phyloP scores from a whole-genome alignment of 2,329 filamentous ascomycete species.

The Xylogone sp. region DNA sequence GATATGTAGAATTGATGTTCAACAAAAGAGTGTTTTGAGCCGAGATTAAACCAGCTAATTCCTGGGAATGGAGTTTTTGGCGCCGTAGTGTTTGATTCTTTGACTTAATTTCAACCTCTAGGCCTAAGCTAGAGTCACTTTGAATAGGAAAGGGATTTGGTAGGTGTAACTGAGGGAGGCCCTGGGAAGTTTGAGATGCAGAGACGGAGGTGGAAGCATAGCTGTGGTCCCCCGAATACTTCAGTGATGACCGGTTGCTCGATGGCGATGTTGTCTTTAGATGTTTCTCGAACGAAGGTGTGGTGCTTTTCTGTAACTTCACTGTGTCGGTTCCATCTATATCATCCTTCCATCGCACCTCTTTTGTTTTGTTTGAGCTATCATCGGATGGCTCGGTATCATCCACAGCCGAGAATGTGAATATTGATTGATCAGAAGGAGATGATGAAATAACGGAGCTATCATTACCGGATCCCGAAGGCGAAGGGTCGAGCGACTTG shows the following conservation, averaged over 20 bases:
- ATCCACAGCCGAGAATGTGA: slow-evolving; percentile 11
- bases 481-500: slow-evolving; percentile 7
- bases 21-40: background rate
- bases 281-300: background rate
- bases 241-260: too few species aligned
- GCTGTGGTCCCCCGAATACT: too few species aligned
- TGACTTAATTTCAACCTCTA: background rate
- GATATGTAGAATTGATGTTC: background rate
- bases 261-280: background rate
- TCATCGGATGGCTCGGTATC: slow-evolving; percentile 3
- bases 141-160: background rate
- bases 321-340: slow-evolving; percentile 2
- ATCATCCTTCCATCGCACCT: slow-evolving; percentile 19
- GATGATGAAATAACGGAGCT: slow-evolving; percentile 8
- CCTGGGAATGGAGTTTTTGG: background rate
- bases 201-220: too few species aligned
- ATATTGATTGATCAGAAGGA: slow-evolving; percentile 8
- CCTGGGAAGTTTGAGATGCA: too few species aligned
- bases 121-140: background rate
- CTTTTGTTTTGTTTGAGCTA: slow-evolving; percentile 11
- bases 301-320: slow-evolving; percentile 5
- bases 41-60: background rate
- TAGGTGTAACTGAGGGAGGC: too few species aligned
- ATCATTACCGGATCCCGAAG: slow-evolving; percentile 3
- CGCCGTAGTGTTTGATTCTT: background rate